Conservation (phyloP, 1,284 basidiomycete genomes). For the Pyrrhoderma noxium region DNA sequence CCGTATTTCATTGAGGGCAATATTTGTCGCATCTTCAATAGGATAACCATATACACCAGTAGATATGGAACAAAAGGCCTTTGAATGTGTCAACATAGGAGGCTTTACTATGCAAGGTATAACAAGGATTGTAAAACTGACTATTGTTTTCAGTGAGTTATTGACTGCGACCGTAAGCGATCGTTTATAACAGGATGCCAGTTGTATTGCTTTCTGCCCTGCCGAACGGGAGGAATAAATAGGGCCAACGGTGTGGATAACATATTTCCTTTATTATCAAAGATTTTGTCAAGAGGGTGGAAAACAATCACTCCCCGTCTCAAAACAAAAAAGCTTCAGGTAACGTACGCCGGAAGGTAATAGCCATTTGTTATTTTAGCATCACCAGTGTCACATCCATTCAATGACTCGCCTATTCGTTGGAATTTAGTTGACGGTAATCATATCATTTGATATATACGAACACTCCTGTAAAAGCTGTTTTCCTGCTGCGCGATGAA, state of each 20-base stretch:
- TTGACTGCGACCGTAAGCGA: slow-evolving; percentile 59
- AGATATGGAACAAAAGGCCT: slow-evolving; percentile 79
- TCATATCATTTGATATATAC: slow-evolving; percentile 19
- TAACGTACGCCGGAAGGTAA: slow-evolving; percentile 59
- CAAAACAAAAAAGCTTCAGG: neutral
- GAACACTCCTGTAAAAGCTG: slow-evolving; percentile 69
- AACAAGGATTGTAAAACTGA: slow-evolving; percentile 29
- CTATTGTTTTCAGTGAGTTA: slow-evolving; percentile 59
- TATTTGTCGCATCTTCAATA: slow-evolving; percentile 58
- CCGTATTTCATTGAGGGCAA: slow-evolving; percentile 58
- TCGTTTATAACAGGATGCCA: slow-evolving; percentile 68
- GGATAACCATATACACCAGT: slow-evolving; percentile 80
- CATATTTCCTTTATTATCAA: slow-evolving; percentile 44
- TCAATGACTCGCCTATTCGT: slow-evolving; percentile 50
- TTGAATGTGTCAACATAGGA: slow-evolving; percentile 17
- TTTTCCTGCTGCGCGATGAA: slow-evolving; percentile 79
- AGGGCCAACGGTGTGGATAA: slow-evolving; percentile 92
- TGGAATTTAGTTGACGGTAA: slow-evolving; percentile 8
- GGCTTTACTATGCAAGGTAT: neutral
- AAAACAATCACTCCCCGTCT: neutral
- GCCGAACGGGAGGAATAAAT: slow-evolving; percentile 47
- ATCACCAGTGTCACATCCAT: slow-evolving; percentile 77
- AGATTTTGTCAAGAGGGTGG: neutral
- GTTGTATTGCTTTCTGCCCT: slow-evolving; percentile 42
- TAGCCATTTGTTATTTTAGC: slow-evolving; percentile 80